Base-by-base conservation (phyloP, 495 filamentous ascomycete species). In the Talaromyces trachyspermus region DNA sequence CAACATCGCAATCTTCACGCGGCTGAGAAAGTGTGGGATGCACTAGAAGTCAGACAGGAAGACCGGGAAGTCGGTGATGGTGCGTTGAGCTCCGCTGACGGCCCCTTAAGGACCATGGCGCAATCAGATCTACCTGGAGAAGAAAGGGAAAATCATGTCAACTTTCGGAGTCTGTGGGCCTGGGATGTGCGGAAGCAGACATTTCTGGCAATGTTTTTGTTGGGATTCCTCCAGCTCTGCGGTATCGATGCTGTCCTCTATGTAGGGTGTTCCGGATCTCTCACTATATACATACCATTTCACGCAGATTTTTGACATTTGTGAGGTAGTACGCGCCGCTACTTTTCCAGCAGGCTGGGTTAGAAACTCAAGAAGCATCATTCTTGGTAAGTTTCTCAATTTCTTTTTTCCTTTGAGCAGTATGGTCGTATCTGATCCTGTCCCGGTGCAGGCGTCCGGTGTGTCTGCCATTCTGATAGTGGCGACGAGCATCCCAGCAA, bases 261-360 rank as follows among this genome's bases (percentile, higher is more conserved):
- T 30, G 15, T 44, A 30, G 3, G 24, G 8, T 29, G 2, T 17
- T 2, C 38, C 35, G 4, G 5, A 11, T 12, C 3, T 23, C 37
- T 23, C 20, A 14, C 18, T 5, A 11, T 12, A 5, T 15, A 11
- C 30, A 35, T 4, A 7, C n/a, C 30, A 6, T 6, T 9, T 33
- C 3, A 33, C 20, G 12, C 15, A 18, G 15, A 20, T 3, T 18
- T 37, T 18, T 17, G 2, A 15, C 19, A 17, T 38, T 5, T 35
- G 2, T n/a, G n/a, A n/a, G n/a, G n/a, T 44, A 44, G 46, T 79
- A 78, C 46, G 75, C 73, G 0, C 76, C 75, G 1, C 54, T 69
- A 1, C 53, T 78, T 9, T 79, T 79, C 41, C 60, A 69, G 22
- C 71, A 76, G 54, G 76, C 76, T 9, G 75, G 76, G 3, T 64